Evolutionary conservation across 2,329 filamentous ascomycete genomes (phyloP).

Genomic region (Akanthomyces uredinophilus): DNA sequence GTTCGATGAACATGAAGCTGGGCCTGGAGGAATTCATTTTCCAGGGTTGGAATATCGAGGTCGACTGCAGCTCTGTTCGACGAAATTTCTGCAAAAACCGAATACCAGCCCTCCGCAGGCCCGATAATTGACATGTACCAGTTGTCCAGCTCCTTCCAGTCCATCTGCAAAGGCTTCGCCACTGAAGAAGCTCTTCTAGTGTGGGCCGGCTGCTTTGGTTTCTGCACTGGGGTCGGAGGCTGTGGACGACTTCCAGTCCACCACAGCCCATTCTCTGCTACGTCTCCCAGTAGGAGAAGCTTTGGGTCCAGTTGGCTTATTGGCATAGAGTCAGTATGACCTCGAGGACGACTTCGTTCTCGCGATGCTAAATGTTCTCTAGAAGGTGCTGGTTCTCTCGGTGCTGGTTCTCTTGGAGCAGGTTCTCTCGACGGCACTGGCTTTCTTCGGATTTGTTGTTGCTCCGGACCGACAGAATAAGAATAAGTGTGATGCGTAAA

Average conservation of each 20-base stretch:
- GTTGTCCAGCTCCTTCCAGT: slow-evolving; percentile 65
- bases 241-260: slow-evolving; percentile 56
- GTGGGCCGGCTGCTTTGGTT: slow-evolving; percentile 2
- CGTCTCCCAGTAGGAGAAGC: slow-evolving; percentile 65
- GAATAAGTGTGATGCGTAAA: slow-evolving; percentile 44
- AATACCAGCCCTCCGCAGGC: slow-evolving; percentile 62
- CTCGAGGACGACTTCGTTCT: slow-evolving; percentile 14
- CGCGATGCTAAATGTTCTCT: slow-evolving; percentile 33
- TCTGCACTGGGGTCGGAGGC: not conserved
- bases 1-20: slow-evolving; percentile 64
- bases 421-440: slow-evolving; percentile 28
- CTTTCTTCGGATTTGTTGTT: slow-evolving; percentile 23
- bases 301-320: slow-evolving; percentile 66
- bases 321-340: slow-evolving; percentile 17
- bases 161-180: slow-evolving; percentile 57
- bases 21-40: slow-evolving; percentile 46
- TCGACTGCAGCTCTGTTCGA: slow-evolving; percentile 26
- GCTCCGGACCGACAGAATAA: slow-evolving; percentile 13
- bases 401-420: slow-evolving; percentile 24
- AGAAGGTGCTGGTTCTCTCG: slow-evolving; percentile 20
- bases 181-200: not conserved
- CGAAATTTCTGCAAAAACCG: slow-evolving; percentile 50
- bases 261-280: slow-evolving; percentile 78
- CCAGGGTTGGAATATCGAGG: slow-evolving; percentile 38
- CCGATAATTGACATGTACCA: slow-evolving; percentile 72